These are phyloP conservation scores for Sicyos edulis DNA, from an alignment of 306 rosid species.

Conservation along the genomic window DNA sequence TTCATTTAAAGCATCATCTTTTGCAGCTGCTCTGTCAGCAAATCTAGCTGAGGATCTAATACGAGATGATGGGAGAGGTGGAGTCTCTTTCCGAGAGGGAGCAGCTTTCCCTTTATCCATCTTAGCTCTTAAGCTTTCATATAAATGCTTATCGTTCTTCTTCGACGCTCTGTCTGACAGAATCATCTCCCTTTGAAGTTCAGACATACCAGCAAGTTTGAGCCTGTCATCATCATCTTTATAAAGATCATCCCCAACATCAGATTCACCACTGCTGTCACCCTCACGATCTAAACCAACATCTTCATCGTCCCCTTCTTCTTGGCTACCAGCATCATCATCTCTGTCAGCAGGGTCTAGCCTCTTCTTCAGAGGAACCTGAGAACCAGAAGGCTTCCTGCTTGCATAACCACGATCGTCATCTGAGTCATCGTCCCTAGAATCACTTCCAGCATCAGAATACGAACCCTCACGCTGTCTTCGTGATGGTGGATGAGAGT, in stretches of 20 bases:
- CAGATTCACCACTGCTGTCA: slow-evolving; percentile 60
- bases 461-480: slow-evolving; percentile 59
- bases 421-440: slow-evolving; percentile 67
- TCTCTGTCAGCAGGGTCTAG: slow-evolving; percentile 59
- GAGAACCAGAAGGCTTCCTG: slow-evolving; percentile 52
- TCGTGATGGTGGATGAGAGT: slow-evolving; percentile 48
- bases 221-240: slow-evolving; percentile 69
- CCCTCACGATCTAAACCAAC: slow-evolving; percentile 45
- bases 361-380: slow-evolving; percentile 83
- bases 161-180: slow-evolving; percentile 76
- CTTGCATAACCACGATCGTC: slow-evolving; percentile 46
- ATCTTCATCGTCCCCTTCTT: slow-evolving; percentile 54
- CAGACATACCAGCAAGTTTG: slow-evolving; percentile 89
- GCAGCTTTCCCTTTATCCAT: slow-evolving; percentile 58
- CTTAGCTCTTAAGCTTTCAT: slow-evolving; percentile 65
- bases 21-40: slow-evolving; percentile 75
- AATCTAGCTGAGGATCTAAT: slow-evolving; percentile 68
- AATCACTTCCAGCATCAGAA: slow-evolving; percentile 79
- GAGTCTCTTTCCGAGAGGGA: slow-evolving; percentile 47
- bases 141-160: slow-evolving; percentile 64
- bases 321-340: slow-evolving; percentile 73
- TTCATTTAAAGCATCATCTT: slow-evolving; percentile 88
- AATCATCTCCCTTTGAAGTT: slow-evolving; percentile 94
- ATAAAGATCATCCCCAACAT: slow-evolving; percentile 84
- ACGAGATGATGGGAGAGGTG: slow-evolving; percentile 61